Percentiles rank a stretch among this genome's conserved stretches.
Conservation (phyloP, 1,284 basidiomycete species). For the Cystobasidiaceae sp. region DNA sequence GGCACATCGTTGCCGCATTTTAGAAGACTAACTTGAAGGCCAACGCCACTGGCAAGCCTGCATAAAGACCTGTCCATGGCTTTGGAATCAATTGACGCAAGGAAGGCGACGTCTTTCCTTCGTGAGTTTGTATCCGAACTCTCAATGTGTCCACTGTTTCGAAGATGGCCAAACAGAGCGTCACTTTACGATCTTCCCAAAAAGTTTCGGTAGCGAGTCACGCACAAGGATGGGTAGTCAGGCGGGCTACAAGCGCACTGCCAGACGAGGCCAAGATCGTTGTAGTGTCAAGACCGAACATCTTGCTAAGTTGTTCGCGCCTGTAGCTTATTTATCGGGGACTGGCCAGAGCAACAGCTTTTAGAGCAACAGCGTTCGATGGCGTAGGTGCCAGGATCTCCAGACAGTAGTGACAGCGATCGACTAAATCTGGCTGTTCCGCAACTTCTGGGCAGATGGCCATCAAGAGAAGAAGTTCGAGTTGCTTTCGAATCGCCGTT, state of each 20-base stretch:
- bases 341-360: background rate
- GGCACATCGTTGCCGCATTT: too few relatives aligned
- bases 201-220: background rate
- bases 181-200: background rate
- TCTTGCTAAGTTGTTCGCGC: background rate
- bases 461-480: too few relatives aligned
- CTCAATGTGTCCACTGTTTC: conserved; percentile 38
- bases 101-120: conserved; percentile 35
- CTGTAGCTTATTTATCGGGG: background rate
- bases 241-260: conserved; percentile 33
- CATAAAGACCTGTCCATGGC: conserved; percentile 34
- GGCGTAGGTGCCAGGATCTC: too few relatives aligned
- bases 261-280: conserved; percentile 36
- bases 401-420: too few relatives aligned
- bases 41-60: conserved; percentile 40
- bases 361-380: too few relatives aligned
- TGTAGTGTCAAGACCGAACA: conserved; percentile 34
- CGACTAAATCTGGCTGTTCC: too few relatives aligned
- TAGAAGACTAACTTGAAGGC: conserved; percentile 36
- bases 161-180: background rate
- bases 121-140: conserved; percentile 39
- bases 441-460: too few relatives aligned
- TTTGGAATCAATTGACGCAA: conserved; percentile 34
- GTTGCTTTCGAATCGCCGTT: too few relatives aligned
- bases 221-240: conserved; percentile 39